Evolutionary conservation across 495 filamentous ascomycete species (phyloP), one percentile per base, ranked within the genome.

Genomic region (Podospora fimiseda): DNA sequence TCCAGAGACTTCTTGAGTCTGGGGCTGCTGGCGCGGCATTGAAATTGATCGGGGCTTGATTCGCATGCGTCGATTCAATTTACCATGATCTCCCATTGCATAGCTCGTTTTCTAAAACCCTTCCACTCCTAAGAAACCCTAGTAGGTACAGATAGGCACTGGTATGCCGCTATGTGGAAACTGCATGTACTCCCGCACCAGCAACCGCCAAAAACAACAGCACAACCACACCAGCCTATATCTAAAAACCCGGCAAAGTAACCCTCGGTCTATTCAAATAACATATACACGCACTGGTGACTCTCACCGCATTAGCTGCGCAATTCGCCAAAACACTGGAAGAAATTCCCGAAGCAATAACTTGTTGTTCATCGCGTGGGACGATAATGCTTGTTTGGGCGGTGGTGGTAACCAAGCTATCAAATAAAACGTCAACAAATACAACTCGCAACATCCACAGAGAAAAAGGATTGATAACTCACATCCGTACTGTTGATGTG

Each of bases 1-100:
- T 81, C 70, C 82, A 87, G 68, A 69, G 72, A 49, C 75, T 87
- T 68, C 61, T 88, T 57, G 70, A 65, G 63, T 84, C 81, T 63
- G 81, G 84, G 1, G 81, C 80, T 56, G 63, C 62, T 14, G 64
- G 75, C 9, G 83, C 80, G 1, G 39, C n/a, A 20, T 50, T 63
- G 11, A 59, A 64, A 57, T 39, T 16, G 0, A 43, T 63, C 30
- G 43, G 43, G 1, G 23, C 9, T 43, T 57, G 47, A 47, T 24
- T 23, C 6, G n/a, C 27, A n/a, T 13, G 13, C 14, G 8, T 41
- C 20, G 6, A 15, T 20, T 20, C n/a, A n/a, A 7, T 19, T 20
- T 43, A 33, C 11, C 2, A 14, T 27, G 36, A 40, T 20, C 48
- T 38, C 27, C 27, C 5, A 39, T 39, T 19, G 22, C 15, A 13